Conservation (phyloP, 2,329 filamentous ascomycete species). For the Penicillium occitanis region DNA sequence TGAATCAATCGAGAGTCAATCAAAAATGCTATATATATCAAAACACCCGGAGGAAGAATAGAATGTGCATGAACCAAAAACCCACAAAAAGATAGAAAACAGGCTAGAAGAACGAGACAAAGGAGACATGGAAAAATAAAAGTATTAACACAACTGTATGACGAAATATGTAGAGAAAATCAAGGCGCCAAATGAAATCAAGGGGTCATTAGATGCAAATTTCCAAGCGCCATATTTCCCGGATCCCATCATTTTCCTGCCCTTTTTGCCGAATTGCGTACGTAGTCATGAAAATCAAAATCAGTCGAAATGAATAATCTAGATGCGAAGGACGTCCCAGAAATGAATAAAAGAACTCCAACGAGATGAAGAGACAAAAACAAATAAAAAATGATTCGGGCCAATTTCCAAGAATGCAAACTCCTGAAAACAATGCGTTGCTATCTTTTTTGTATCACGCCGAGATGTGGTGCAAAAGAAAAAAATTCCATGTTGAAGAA, state of each 20-base stretch:
- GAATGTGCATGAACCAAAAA: neutral
- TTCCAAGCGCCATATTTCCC: constrained; percentile 1
- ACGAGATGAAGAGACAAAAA: neutral
- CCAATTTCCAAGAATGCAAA: neutral
- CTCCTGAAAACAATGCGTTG: constrained; percentile 12
- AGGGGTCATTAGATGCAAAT: constrained; percentile 4
- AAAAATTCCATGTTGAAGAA: neutral
- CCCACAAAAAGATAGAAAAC: neutral
- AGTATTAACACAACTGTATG: constrained; percentile 7
- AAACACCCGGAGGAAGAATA: constrained; percentile 6
- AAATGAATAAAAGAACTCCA: neutral
- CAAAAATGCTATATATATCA: constrained; percentile 10
- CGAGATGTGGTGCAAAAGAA: neutral
- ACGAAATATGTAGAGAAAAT: constrained; percentile 5
- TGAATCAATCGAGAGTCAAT: neutral
- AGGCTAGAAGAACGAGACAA: constrained; percentile 9
- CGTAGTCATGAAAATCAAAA: neutral
- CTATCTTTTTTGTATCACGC: constrained; percentile 4
- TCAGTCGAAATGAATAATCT: neutral
- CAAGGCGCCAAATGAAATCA: neutral
- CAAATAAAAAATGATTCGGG: neutral
- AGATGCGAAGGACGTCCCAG: neutral
- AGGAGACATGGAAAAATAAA: neutral
- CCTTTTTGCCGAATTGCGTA: constrained; percentile 7
- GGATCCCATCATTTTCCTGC: neutral